Percentiles rank a stretch among this genome's conserved stretches.
These are phyloP conservation scores for Withania somnifera DNA, from an alignment of 305 asterid species.

Conservation along the genomic window DNA sequence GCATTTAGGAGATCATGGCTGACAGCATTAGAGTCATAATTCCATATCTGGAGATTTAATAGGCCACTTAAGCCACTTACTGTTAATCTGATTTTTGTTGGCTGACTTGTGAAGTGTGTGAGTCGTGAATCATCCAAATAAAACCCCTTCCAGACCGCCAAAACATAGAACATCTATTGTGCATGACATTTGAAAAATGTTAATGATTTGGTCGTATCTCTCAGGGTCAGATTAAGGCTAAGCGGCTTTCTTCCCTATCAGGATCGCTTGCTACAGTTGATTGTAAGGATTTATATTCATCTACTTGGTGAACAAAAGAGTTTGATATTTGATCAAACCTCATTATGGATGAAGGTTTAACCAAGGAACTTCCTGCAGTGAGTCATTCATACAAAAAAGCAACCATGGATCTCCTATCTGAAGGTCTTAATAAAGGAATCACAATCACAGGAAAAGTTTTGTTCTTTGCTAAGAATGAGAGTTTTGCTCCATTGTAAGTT, in stretches of 20 bases:
- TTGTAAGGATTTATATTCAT: slow-evolving; percentile 34
- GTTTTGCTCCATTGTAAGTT: slow-evolving; percentile 56
- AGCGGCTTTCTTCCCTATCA: slow-evolving; percentile 59
- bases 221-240: slow-evolving; percentile 66
- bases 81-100: neutral
- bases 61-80: neutral
- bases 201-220: slow-evolving; percentile 12
- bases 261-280: slow-evolving; percentile 51
- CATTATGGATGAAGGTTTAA: slow-evolving; percentile 41
- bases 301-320: neutral
- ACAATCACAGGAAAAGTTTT: slow-evolving; percentile 47
- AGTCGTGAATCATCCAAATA: neutral
- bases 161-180: neutral
- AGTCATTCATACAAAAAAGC: slow-evolving; percentile 46
- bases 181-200: neutral
- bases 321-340: neutral
- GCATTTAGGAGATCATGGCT: neutral
- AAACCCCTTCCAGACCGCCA: neutral
- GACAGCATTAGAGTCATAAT: neutral
- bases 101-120: neutral
- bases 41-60: neutral
- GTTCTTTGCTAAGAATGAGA: slow-evolving; percentile 44
- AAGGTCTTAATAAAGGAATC: slow-evolving; percentile 59
- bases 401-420: slow-evolving; percentile 38
- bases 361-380: slow-evolving; percentile 38